Evolutionary conservation across 768 basidiomycete genomes (phyloP), one percentile per base, ranked within the genome.

Genomic region (Suillus lakei): DNA sequence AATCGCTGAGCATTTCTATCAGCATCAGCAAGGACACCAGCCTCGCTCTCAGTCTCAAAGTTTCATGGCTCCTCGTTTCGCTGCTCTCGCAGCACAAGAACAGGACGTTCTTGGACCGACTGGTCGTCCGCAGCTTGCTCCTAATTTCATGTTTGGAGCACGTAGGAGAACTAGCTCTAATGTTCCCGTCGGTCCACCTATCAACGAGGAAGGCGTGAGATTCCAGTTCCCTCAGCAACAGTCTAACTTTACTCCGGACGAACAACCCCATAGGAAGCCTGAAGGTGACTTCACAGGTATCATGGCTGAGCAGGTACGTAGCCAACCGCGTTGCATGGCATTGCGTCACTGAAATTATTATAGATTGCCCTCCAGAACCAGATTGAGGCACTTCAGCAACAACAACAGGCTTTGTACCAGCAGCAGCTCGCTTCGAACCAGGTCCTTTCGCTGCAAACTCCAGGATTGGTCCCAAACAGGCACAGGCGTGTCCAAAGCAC

Each of bases 401-500:
- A 97, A 67, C 95, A 97, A 70, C 91, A 95, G 69, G 92, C 88
- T 30, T 85, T 97, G 43, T 92, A 95, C 73, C 93, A 95, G 72
- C 93, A 94, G 65, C 93, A 96, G 70, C 84, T 97, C 63, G 94
- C 92, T 2, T 94, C 93, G 36, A 93, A 93, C 72, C 90, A 91
- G 69, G 91, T 95, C 58, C 80, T 95, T 56, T 91, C 91, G 44
- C 88, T 90, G 74, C 91, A 91, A 74, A 91, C 90, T 15, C 84
- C 91, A 58, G 92, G 92, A 10, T 83, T 93, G 67, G 88, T 81
- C 55, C 88, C 90, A 28, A 83, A 82, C 69, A 88, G 89, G 69
- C 94, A 96, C 70, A 85, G 94, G 62, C 92, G 94, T 56, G 93
- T 95, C 10, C 94, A 96, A 74, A 96, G 95, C 72, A 92, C 90